phyloP scores from a whole-genome alignment of 495 filamentous ascomycete species.

The Platismatia glauca region DNA sequence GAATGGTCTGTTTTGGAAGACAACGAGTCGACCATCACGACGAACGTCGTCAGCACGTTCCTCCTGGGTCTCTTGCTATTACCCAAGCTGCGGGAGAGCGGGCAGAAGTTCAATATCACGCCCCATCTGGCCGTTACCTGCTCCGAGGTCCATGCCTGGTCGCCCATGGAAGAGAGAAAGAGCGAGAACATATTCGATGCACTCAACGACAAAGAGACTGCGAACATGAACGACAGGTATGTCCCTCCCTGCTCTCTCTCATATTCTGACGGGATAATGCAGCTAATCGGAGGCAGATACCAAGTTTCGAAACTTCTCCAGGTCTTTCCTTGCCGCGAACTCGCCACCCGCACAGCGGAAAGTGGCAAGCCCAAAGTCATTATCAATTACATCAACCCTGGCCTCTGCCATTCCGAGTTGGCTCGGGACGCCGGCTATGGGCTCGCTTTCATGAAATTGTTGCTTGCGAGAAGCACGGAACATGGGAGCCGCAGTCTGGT shows the following conservation, averaged over 20 bases:
- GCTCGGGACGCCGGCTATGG: slow-evolving; percentile 27
- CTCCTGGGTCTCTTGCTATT: slow-evolving; percentile 30
- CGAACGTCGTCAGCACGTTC: slow-evolving; percentile 38
- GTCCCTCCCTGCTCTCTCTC: neutral
- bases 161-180: slow-evolving; percentile 22
- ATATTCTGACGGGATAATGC: neutral
- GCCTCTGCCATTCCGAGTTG: slow-evolving; percentile 39
- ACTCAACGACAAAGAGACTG: slow-evolving; percentile 24
- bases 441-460: slow-evolving; percentile 18
- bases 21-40: slow-evolving; percentile 33
- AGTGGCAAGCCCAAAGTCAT: slow-evolving; percentile 33
- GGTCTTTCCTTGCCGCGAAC: slow-evolving; percentile 26
- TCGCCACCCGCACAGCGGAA: slow-evolving; percentile 21
- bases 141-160: slow-evolving; percentile 25
- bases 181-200: slow-evolving; percentile 24
- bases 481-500: slow-evolving; percentile 33
- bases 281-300: slow-evolving; percentile 18
- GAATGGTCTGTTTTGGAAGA: slow-evolving; percentile 26
- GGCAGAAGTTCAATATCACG: slow-evolving; percentile 11
- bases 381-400: slow-evolving; percentile 46
- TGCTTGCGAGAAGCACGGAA: slow-evolving; percentile 34
- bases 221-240: slow-evolving; percentile 21
- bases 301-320: slow-evolving; percentile 29
- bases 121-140: slow-evolving; percentile 26
- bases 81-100: slow-evolving; percentile 26